A percentile compares a stretch with the other conserved stretches of the same genome.
phyloP scores from a whole-genome alignment of 192 early-diverging fungal species.

The Kickxella alabastrina region DNA sequence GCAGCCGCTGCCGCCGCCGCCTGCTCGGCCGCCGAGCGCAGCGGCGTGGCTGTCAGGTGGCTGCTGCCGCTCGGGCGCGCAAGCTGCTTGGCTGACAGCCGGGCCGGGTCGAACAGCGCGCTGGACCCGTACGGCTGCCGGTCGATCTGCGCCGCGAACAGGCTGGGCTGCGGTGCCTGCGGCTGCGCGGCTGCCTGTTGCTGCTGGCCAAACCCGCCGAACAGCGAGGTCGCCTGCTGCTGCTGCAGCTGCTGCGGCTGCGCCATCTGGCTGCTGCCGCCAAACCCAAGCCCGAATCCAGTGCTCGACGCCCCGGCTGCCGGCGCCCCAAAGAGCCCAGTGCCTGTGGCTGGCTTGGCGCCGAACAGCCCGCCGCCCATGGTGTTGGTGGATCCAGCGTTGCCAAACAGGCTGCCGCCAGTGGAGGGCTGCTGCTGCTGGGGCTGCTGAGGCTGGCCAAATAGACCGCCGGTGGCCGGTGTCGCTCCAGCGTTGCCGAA shows the following conservation, averaged over 20 bases:
- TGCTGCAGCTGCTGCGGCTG: slow-evolving; percentile 5
- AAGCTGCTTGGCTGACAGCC: slow-evolving; percentile 18
- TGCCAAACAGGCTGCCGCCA: slow-evolving; percentile 21
- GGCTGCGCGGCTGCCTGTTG: slow-evolving; percentile 43
- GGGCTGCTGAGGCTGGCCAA: slow-evolving; percentile 22
- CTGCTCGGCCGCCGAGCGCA: slow-evolving; percentile 14
- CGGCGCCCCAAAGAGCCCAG: slow-evolving; percentile 3
- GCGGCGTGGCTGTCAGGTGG: slow-evolving; percentile 35
- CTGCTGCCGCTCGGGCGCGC: slow-evolving; percentile 17
- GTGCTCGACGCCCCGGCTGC: neutral
- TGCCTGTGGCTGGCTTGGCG: slow-evolving; percentile 5
- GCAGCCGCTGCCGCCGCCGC: slow-evolving; percentile 19
- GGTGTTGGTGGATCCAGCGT: slow-evolving; percentile 9
- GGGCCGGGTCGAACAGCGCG: slow-evolving; percentile 65
- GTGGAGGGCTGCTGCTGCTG: neutral
- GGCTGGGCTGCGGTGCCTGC: slow-evolving; percentile 4
- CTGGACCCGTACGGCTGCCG: slow-evolving; percentile 84
- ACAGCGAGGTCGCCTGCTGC: slow-evolving; percentile 18
- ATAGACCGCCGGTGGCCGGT: slow-evolving; percentile 7
- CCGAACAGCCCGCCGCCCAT: slow-evolving; percentile 25
- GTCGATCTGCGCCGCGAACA: slow-evolving; percentile 72
- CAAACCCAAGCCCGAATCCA: slow-evolving; percentile 14
- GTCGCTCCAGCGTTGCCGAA: slow-evolving; percentile 4
- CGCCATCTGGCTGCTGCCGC: slow-evolving; percentile 1
- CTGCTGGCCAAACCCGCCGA: slow-evolving; percentile 10